Evolutionary conservation across 495 filamentous ascomycete species (phyloP).

Genomic region (Clavariopsis aquatica): DNA sequence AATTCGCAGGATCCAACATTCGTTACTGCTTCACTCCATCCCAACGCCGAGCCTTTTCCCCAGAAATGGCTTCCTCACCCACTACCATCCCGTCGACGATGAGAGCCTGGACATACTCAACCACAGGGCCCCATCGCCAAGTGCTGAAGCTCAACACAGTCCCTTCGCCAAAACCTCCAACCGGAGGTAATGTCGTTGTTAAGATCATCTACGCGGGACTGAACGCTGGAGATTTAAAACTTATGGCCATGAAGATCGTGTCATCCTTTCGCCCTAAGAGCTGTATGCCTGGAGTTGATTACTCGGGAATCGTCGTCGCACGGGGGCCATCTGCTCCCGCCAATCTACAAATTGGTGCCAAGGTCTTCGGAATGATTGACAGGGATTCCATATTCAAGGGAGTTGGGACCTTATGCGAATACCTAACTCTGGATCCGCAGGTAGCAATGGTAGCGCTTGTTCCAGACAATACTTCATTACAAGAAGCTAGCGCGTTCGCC

Average conservation of each 20-base stretch:
- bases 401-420: constrained; percentile 45
- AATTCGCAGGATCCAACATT: too few species aligned
- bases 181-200: constrained; percentile 42
- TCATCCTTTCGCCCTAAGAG: constrained; percentile 44
- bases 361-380: constrained; percentile 42
- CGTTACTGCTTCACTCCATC: neutral
- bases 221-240: constrained; percentile 46
- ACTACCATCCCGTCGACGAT: constrained; percentile 15
- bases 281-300: constrained; percentile 48
- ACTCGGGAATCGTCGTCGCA: constrained; percentile 45
- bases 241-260: constrained; percentile 42
- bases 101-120: constrained; percentile 41
- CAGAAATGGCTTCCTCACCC: constrained; percentile 12
- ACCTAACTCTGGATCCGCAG: constrained; percentile 37
- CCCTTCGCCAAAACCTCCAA: neutral
- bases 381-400: constrained; percentile 22
- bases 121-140: constrained; percentile 17
- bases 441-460: constrained; percentile 36
- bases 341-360: constrained; percentile 37
- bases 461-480: constrained; percentile 26
- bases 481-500: constrained; percentile 44
- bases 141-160: constrained; percentile 36
- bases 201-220: constrained; percentile 46
- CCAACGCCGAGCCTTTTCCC: neutral
- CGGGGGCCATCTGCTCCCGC: constrained; percentile 30